Evolutionary conservation across 2,329 filamentous ascomycete species (phyloP).

Genomic region (Clonostachys chloroleuca): DNA sequence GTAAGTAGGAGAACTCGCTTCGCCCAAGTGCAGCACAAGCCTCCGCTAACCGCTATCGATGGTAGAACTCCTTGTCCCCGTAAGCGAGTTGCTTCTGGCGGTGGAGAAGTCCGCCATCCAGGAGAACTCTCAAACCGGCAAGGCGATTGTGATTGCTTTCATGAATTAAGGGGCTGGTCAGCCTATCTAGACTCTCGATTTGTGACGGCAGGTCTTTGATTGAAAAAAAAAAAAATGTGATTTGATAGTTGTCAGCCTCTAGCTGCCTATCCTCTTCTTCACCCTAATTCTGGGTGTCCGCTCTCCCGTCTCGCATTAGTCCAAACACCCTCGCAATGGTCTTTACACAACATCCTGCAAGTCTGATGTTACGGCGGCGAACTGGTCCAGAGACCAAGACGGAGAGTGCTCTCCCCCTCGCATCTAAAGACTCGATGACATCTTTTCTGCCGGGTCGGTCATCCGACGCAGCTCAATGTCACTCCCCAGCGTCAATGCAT

Average conservation of each 20-base stretch:
- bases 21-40: neutral
- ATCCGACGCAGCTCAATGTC: constrained; percentile 24
- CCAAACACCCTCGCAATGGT: no score
- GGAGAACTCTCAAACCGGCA: constrained; percentile 55
- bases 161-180: neutral
- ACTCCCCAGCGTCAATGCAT: constrained; percentile 14
- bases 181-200: no score
- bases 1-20: constrained; percentile 37
- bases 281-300: no score
- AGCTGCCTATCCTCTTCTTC: no score
- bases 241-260: no score
- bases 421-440: constrained; percentile 11
- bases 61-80: constrained; percentile 64
- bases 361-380: no score
- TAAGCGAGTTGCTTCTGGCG: constrained; percentile 57
- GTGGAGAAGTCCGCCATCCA: constrained; percentile 62
- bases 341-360: no score
- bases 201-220: no score
- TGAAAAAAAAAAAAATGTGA: no score
- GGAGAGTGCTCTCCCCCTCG: no score
- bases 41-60: constrained; percentile 7
- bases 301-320: no score
- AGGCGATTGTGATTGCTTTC: constrained; percentile 62
- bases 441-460: constrained; percentile 14
- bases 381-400: no score